Conservation (phyloP, 768 basidiomycete species). For the Dacryopinax spathularia region DNA sequence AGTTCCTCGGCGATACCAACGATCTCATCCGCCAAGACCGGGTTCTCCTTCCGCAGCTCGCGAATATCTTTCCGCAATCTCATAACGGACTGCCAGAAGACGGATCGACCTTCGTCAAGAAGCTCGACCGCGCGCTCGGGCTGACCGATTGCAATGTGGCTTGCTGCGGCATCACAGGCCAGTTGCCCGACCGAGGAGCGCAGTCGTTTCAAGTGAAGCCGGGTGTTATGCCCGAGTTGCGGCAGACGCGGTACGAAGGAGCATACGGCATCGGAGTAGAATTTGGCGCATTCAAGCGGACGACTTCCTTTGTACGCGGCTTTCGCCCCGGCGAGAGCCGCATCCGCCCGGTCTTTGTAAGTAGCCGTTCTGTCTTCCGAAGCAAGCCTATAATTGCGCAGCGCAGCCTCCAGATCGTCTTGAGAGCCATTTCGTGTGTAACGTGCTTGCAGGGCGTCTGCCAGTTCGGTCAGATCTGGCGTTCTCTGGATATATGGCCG, state of each 20-base stretch:
- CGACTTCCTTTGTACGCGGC: neutral
- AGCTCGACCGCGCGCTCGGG: constrained; percentile 20
- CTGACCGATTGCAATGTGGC: constrained; percentile 17
- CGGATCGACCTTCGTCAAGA: constrained; percentile 24
- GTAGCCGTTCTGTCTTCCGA: constrained; percentile 12
- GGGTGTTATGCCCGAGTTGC: constrained; percentile 12
- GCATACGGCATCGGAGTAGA: constrained; percentile 21
- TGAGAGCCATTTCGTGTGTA: constrained; percentile 2
- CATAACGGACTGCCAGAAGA: constrained; percentile 24
- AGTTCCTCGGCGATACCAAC: too few species aligned
- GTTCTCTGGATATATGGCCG: neutral
- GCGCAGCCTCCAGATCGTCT: constrained; percentile 11
- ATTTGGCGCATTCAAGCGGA: constrained; percentile 17
- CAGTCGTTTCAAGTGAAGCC: constrained; percentile 12
- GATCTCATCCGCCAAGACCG: constrained; percentile 14
- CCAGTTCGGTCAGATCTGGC: neutral
- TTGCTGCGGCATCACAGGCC: constrained; percentile 20
- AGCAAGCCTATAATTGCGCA: constrained; percentile 14
- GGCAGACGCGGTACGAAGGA: constrained; percentile 15
- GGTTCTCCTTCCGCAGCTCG: constrained; percentile 9
- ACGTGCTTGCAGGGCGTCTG: neutral
- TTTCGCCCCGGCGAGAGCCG: neutral
- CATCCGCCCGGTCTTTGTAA: constrained; percentile 10
- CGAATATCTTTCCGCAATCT: constrained; percentile 13
- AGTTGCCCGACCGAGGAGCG: constrained; percentile 13